Conservation (phyloP, 1,284 basidiomycete genomes). For the Inonotus hispidus region DNA sequence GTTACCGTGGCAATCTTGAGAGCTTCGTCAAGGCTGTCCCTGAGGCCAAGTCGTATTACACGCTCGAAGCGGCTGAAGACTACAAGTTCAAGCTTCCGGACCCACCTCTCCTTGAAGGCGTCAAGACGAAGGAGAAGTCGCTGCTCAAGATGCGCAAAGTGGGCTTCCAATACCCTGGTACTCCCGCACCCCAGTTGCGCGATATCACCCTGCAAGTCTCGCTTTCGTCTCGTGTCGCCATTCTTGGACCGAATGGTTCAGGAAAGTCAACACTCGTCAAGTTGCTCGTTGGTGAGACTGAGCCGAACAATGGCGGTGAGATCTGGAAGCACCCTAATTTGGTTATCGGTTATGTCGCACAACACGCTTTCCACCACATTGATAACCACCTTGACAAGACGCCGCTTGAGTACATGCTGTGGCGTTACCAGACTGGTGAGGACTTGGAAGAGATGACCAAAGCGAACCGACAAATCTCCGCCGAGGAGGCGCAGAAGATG, state of each 20-base stretch:
- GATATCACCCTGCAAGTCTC: slow-evolving; percentile 96
- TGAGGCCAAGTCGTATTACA: slow-evolving; percentile 98
- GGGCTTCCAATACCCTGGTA: slow-evolving; percentile 92
- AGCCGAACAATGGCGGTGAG: slow-evolving; percentile 94
- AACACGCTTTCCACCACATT: slow-evolving; percentile 99
- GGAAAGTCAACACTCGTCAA: slow-evolving; percentile 99
- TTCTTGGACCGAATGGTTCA: slow-evolving; percentile 96
- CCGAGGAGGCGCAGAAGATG: slow-evolving; percentile 93
- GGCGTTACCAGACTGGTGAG: slow-evolving; percentile 99
- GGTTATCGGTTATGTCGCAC: slow-evolving; percentile 97
- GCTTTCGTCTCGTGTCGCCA: slow-evolving; percentile 93
- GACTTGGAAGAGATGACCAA: slow-evolving; percentile 96
- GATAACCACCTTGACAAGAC: slow-evolving; percentile 98
- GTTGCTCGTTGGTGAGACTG: slow-evolving; percentile 95
- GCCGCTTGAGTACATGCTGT: slow-evolving; percentile 96
- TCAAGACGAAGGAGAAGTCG: slow-evolving; percentile 99
- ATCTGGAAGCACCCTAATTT: slow-evolving; percentile 99
- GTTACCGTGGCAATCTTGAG: slow-evolving; percentile 97
- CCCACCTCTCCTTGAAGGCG: slow-evolving; percentile 95
- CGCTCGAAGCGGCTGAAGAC: slow-evolving; percentile 89
- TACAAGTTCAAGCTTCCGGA: slow-evolving; percentile 96
- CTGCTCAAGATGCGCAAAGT: slow-evolving; percentile 97
- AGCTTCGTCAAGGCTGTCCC: slow-evolving; percentile 91
- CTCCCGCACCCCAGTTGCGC: slow-evolving; percentile 84
- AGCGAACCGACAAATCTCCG: slow-evolving; percentile 81